Base-by-base conservation (phyloP, 2,329 filamentous ascomycete genomes). In the Septoria petroselini region DNA sequence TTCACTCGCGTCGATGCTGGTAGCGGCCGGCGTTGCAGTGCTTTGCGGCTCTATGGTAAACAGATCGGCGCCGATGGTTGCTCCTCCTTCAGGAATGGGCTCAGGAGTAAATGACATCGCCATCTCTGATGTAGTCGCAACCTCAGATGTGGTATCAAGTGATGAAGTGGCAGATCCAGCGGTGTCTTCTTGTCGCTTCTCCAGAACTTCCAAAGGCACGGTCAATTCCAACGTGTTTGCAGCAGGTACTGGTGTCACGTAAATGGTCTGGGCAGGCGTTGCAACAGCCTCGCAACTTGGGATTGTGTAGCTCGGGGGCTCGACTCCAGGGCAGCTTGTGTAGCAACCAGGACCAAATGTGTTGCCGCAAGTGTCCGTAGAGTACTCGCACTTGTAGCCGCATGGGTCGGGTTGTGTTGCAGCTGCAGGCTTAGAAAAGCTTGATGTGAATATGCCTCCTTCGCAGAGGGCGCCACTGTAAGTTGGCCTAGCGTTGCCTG, bases 271-370 rank as follows among this genome's bases (percentile, higher is more conserved):
- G 3, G 21, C 43, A 17, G 34, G 43, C 8, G 33, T 38, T 12
- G 15, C 29, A 15, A 33, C 27, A 17, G 35, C 37, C 23, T 45
- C 41, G 42, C 54, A 57, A 23, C 39, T 29, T 6, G 58, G 58
- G 19, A 39, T 52, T 14, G 49, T 58, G 35, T 50, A 58, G n/a
- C 23, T 46, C 7, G 55, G 53, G 30, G 33, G 38, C 6, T 50
- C 23, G 14, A 31, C 30, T 5, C 50, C 53, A 2, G 54, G 41
- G 39, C 55, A 60, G 14, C 15, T 41, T 7, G 55, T 53, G 21
- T 52, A 60, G 29, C 58, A 60, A 7, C 58, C 58, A 3, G 55
- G 53, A 6, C 58, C 58, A 45, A 51, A 61, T 9, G 57, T 59
- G 34, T 59, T 53, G 8, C 54, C 57, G 30, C 58, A 61, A 21